phyloP scores from a whole-genome alignment of 2,329 filamentous ascomycete species.

The Hypomyces perniciosus region DNA sequence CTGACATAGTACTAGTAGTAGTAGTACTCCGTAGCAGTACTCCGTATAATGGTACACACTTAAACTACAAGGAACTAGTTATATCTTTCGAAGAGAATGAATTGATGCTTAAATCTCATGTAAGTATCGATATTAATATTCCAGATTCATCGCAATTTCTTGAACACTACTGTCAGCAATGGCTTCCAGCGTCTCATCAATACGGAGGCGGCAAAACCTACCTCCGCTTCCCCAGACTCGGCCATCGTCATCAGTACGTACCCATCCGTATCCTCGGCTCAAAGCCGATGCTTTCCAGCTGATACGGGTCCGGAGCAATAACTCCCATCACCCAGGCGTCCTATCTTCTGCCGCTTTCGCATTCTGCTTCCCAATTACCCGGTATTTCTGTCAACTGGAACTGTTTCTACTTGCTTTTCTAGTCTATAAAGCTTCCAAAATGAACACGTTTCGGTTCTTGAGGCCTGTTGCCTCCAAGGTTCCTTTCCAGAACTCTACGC shows the following conservation, averaged over 20 bases:
- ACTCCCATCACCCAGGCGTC: neutral
- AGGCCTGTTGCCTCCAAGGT: constrained; percentile 47
- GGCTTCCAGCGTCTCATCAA: no score
- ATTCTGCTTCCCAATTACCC: neutral
- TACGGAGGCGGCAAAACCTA: constrained; percentile 3
- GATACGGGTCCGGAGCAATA: neutral
- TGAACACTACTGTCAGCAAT: no score
- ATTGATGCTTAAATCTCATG: no score
- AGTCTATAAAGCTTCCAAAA: constrained; percentile 21
- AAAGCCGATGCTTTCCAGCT: constrained; percentile 27
- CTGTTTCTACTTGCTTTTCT: neutral
- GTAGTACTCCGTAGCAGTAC: no score
- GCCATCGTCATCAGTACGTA: constrained; percentile 3
- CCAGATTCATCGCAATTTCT: no score
- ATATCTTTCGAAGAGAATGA: no score
- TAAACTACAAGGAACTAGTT: no score
- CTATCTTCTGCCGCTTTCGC: neutral
- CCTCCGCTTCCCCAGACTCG: constrained; percentile 6
- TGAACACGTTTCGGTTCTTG: constrained; percentile 53
- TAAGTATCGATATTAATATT: no score
- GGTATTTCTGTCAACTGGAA: constrained; percentile 7
- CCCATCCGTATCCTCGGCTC: constrained; percentile 20
- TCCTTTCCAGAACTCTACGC: constrained; percentile 48
- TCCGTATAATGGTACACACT: no score
- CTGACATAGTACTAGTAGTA: no score